These are phyloP conservation scores for Chlamydomonas applanata DNA, from an alignment of 139 green algal species.

Conservation along the genomic window DNA sequence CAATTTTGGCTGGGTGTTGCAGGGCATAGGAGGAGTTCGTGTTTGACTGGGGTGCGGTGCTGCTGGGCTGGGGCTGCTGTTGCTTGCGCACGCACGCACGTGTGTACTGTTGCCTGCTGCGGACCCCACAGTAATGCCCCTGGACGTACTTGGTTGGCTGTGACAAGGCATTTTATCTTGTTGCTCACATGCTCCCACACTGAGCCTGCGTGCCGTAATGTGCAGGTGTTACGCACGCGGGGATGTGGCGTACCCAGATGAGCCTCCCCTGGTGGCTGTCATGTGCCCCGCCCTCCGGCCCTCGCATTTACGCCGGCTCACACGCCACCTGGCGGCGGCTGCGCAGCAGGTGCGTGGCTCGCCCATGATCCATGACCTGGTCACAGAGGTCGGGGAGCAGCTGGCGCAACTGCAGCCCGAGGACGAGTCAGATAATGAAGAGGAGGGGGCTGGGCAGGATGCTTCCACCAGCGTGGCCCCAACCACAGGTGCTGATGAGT, in stretches of 20 bases:
- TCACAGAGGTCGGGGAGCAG: background rate
- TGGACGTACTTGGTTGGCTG: too few relatives aligned
- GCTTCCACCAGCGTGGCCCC: background rate
- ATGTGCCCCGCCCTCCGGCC: constrained; percentile 19
- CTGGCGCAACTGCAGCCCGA: background rate
- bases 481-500: too few relatives aligned
- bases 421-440: background rate
- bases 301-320: background rate
- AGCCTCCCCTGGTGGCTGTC: constrained; percentile 41
- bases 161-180: too few relatives aligned
- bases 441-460: background rate
- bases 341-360: constrained; percentile 30
- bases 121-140: too few relatives aligned
- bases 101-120: background rate
- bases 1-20: too few relatives aligned
- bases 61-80: too few relatives aligned
- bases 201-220: too few relatives aligned
- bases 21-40: too few relatives aligned
- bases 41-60: too few relatives aligned
- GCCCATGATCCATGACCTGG: constrained; percentile 67
- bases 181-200: too few relatives aligned
- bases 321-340: background rate
- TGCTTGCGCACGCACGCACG: constrained; percentile 6
- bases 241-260: constrained; percentile 39
- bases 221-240: too few relatives aligned